A percentile compares a stretch with the other conserved stretches of the same genome.
These are phyloP conservation scores for Decorospora gaudefroyi DNA, from an alignment of 2,329 filamentous ascomycete species.

Conservation along the genomic window DNA sequence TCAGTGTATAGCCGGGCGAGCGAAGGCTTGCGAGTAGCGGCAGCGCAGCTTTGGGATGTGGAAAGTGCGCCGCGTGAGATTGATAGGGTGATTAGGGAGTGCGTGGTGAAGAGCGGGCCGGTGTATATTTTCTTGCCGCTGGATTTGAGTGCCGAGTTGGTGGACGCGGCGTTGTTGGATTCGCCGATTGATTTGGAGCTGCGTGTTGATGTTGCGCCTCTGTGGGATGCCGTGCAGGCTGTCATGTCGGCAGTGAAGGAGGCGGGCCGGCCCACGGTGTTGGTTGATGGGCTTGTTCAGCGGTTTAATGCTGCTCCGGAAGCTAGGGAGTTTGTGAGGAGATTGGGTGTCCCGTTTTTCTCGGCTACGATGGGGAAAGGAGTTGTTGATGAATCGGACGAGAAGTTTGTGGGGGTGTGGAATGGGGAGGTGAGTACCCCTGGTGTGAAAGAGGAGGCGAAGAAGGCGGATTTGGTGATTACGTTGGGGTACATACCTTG, in stretches of 20 bases:
- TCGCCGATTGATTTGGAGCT: conserved; percentile 46
- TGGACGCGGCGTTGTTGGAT: conserved; percentile 42
- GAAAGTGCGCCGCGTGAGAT: conserved; percentile 50
- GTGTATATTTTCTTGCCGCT: conserved; percentile 54
- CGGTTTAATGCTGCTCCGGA: conserved; percentile 47
- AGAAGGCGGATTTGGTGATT: conserved; percentile 46
- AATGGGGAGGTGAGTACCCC: conserved; percentile 48
- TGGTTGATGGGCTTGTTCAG: conserved; percentile 49
- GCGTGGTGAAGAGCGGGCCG: conserved; percentile 49
- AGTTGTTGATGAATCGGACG: conserved; percentile 50
- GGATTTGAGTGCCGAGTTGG: conserved; percentile 48
- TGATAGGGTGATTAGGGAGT: conserved; percentile 51
- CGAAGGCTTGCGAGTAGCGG: conserved; percentile 44
- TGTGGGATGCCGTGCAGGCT: conserved; percentile 42
- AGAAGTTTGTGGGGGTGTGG: conserved; percentile 50
- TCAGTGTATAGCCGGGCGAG: conserved; percentile 50
- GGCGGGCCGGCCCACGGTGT: conserved; percentile 46
- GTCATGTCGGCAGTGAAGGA: conserved; percentile 40
- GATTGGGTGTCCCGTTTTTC: conserved; percentile 47
- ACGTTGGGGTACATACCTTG: conserved; percentile 49
- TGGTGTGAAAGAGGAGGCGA: conserved; percentile 46
- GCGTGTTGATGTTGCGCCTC: conserved; percentile 30
- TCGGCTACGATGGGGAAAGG: conserved; percentile 51
- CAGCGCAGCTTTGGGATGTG: conserved; percentile 50
- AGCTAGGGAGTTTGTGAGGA: conserved; percentile 40